Evolutionary conservation across 345 rosid species (phyloP).

Genomic region (Tarenaya hassleriana): DNA sequence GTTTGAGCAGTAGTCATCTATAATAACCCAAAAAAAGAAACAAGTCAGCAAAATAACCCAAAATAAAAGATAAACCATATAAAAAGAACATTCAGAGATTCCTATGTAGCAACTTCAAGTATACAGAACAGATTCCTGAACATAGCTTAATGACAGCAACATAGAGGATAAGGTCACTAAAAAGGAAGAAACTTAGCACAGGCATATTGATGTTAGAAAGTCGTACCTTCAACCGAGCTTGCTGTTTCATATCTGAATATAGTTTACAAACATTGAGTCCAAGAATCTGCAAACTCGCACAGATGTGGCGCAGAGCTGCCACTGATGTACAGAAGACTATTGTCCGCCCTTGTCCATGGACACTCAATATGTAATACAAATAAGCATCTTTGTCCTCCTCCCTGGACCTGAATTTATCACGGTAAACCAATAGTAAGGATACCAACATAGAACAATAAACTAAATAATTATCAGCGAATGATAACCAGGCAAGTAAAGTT

Average conservation of each 20-base stretch:
- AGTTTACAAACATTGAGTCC: slow-evolving; percentile 64
- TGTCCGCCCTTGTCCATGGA: slow-evolving; percentile 90
- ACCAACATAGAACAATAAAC: slow-evolving; percentile 14
- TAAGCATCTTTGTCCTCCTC: slow-evolving; percentile 90
- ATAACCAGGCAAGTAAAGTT: slow-evolving; percentile 8
- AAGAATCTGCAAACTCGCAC: slow-evolving; percentile 70
- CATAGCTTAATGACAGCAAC: too few species aligned
- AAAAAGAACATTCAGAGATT: not conserved
- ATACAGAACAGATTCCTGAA: not conserved
- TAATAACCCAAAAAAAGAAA: too few species aligned
- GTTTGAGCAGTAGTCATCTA: too few species aligned
- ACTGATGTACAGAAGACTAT: slow-evolving; percentile 94
- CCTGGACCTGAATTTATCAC: slow-evolving; percentile 50
- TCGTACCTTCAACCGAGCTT: slow-evolving; percentile 85
- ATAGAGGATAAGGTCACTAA: too few species aligned
- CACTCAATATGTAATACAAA: slow-evolving; percentile 75
- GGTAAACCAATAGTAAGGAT: slow-evolving; percentile 19
- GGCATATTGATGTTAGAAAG: not conserved
- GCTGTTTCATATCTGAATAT: slow-evolving; percentile 93
- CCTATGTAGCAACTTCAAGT: not conserved
- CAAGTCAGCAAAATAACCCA: too few species aligned
- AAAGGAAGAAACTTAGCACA: not conserved
- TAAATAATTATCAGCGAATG: slow-evolving; percentile 11
- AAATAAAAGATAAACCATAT: not conserved
- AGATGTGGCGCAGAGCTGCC: slow-evolving; percentile 85